Evolutionary conservation across 148 eudicot genomes (phyloP).

Genomic region (Salicornia ramosissima): DNA sequence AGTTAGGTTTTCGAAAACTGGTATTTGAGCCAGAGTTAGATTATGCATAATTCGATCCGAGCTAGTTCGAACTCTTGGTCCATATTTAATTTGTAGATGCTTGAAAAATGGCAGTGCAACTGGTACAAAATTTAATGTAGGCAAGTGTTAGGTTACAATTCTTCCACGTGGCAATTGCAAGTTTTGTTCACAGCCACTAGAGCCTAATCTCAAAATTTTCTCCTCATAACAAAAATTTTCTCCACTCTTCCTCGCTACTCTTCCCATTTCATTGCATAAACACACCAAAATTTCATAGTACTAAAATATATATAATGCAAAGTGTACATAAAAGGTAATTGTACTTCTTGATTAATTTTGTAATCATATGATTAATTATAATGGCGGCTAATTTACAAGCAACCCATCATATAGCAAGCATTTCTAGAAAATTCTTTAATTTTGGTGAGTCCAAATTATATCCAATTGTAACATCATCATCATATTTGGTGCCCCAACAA

Average conservation of each 20-base stretch:
- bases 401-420: conserved; percentile 23
- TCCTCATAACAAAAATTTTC: not conserved
- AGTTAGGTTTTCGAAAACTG: no score
- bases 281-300: not conserved
- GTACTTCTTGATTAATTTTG: no score
- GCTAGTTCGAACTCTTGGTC: no score
- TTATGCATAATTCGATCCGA: no score
- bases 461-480: conserved; percentile 9
- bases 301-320: not conserved
- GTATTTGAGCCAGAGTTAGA: no score
- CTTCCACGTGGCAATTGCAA: conserved; percentile 23
- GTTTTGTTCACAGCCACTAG: conserved; percentile 22
- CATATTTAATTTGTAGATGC: no score
- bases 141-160: conserved; percentile 17
- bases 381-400: conserved; percentile 35
- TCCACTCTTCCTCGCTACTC: no score
- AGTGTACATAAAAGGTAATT: no score
- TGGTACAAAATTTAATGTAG: not conserved
- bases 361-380: not conserved
- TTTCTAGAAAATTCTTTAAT: conserved; percentile 19
- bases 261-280: not conserved
- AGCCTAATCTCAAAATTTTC: conserved; percentile 7
- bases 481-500: not conserved
- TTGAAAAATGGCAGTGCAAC: no score
- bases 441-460: conserved; percentile 12